Percentiles rank a stretch among this genome's conserved stretches.
Conservation (phyloP, 2,329 filamentous ascomycete species). For the Pseudopithomyces maydicus region DNA sequence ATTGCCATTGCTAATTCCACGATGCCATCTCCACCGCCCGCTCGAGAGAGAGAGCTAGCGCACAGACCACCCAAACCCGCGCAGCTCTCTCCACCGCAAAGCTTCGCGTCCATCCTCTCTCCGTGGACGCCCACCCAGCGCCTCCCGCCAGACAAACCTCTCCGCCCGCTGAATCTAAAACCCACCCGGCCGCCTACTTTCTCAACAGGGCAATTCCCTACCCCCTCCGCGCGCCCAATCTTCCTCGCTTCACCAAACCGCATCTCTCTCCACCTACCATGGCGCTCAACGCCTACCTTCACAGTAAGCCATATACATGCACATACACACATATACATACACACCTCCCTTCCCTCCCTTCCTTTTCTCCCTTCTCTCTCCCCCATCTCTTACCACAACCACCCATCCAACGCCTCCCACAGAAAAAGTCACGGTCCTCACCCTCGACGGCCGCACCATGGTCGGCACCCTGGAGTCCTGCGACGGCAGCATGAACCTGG, state of each 20-base stretch:
- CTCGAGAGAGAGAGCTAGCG: not conserved
- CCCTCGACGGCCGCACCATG: conserved; percentile 83
- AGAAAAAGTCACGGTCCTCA: conserved; percentile 94
- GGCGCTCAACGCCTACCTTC: conserved; percentile 51
- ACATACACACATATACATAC: no score
- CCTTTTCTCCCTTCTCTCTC: not conserved
- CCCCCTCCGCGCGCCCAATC: no score
- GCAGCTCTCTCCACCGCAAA: conserved; percentile 1
- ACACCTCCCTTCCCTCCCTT: not conserved
- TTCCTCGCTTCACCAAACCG: not conserved
- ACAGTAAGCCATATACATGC: conserved; percentile 47
- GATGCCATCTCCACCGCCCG: not conserved
- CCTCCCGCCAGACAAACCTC: not conserved
- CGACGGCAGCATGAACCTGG: conserved; percentile 92
- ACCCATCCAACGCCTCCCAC: conserved; percentile 14
- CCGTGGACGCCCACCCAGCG: conserved; percentile 4
- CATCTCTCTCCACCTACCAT: no score
- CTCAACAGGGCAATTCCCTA: not conserved
- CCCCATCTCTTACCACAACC: conserved; percentile 15
- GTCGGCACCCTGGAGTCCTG: conserved; percentile 79
- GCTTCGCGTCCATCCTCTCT: not conserved
- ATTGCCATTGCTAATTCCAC: no score
- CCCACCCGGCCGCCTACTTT: not conserved
- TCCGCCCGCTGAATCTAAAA: not conserved
- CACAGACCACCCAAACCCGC: conserved; percentile 1